Evolutionary conservation across 306 rosid species (phyloP).

Genomic region (Quercus variabilis): DNA sequence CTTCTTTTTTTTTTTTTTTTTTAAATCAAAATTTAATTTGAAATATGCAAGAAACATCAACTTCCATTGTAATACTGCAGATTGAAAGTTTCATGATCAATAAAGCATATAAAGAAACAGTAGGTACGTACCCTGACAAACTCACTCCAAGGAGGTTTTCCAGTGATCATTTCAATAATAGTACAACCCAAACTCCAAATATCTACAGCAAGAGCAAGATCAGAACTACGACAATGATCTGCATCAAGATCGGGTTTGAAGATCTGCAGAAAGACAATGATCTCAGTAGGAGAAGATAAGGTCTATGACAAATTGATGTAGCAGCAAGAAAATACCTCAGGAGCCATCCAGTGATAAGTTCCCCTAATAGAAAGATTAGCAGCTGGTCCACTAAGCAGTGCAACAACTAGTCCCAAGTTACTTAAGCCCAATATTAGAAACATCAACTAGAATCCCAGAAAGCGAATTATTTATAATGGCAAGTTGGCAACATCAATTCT

Average conservation of each 20-base stretch:
- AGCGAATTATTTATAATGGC: background rate
- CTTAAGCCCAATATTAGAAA: background rate
- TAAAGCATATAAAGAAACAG: background rate
- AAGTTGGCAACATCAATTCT: too few species aligned
- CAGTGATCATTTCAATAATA: conserved; percentile 76
- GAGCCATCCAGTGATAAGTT: conserved; percentile 77
- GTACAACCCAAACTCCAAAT: conserved; percentile 99
- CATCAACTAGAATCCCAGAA: background rate
- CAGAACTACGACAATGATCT: conserved; percentile 55
- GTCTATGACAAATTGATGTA: conserved; percentile 1
- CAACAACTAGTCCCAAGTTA: conserved; percentile 18
- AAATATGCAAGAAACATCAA: background rate
- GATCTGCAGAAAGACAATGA: conserved; percentile 47
- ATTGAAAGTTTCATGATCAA: background rate
- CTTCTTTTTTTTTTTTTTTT: background rate
- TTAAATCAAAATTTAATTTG: background rate
- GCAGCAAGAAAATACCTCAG: conserved; percentile 66
- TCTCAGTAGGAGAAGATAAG: conserved; percentile 13
- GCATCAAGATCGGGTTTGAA: too few species aligned
- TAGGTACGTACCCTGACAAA: conserved; percentile 72
- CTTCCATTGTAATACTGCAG: background rate
- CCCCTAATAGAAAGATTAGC: conserved; percentile 87
- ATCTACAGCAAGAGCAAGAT: conserved; percentile 84
- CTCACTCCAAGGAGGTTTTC: conserved; percentile 97
- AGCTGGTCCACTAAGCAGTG: conserved; percentile 70